phyloP scores from a whole-genome alignment of 106 monocot genomes.

The Dendrobium huoshanense region DNA sequence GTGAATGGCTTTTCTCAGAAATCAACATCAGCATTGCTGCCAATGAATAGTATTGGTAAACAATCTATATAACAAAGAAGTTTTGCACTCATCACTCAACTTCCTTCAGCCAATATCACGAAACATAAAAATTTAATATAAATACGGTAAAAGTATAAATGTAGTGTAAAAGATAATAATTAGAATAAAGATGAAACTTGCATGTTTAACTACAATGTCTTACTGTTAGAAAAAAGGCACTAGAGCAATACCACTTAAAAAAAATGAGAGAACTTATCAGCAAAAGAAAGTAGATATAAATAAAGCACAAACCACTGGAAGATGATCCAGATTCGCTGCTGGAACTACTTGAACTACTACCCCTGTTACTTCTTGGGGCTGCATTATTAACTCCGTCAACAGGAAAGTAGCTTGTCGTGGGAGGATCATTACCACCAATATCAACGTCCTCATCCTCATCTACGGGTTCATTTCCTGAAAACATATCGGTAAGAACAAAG shows the following conservation, averaged over 20 bases:
- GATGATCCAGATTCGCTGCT: constrained; percentile 72
- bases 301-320: constrained; percentile 64
- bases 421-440: constrained; percentile 82
- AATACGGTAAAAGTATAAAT: background rate
- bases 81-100: background rate
- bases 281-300: background rate
- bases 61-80: background rate
- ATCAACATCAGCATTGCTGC: background rate
- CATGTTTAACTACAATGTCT: background rate
- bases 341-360: constrained; percentile 72
- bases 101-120: background rate
- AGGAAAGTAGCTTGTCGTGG: constrained; percentile 62
- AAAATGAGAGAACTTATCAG: background rate
- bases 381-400: constrained; percentile 69
- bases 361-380: constrained; percentile 38
- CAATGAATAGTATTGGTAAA: background rate
- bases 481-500: background rate
- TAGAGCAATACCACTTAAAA: background rate
- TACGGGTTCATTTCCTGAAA: constrained; percentile 48
- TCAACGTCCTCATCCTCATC: constrained; percentile 95
- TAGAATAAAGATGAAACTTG: background rate
- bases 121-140: background rate
- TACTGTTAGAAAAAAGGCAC: background rate
- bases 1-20: background rate
- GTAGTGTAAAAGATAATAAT: background rate